Evolutionary conservation across 1,284 basidiomycete species (phyloP).

Genomic region (Cryptococcus sp.): DNA sequence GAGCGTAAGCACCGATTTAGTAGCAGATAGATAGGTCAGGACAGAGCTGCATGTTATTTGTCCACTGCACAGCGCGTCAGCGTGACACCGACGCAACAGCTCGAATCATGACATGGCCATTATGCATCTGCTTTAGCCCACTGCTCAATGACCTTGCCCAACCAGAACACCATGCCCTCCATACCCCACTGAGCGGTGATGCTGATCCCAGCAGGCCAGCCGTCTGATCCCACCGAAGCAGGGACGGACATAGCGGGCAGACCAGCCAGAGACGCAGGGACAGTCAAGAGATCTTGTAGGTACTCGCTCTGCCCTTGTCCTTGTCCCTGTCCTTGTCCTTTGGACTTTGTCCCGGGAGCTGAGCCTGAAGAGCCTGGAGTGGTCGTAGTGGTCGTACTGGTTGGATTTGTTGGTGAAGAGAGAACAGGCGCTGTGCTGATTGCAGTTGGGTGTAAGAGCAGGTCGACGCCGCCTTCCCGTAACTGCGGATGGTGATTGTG

Average conservation of each 20-base stretch:
- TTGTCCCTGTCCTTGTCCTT: constrained; percentile 12
- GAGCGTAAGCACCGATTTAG: too few relatives aligned
- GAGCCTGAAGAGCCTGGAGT: too few relatives aligned
- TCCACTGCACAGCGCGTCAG: too few relatives aligned
- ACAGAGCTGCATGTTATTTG: too few relatives aligned
- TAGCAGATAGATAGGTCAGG: too few relatives aligned
- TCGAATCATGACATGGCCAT: too few relatives aligned
- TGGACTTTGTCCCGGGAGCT: too few relatives aligned
- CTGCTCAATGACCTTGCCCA: constrained; percentile 54
- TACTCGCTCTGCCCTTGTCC: constrained; percentile 62
- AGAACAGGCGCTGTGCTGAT: constrained; percentile 74
- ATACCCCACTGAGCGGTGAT: constrained; percentile 88
- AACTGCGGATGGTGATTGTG: constrained; percentile 69
- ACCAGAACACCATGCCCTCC: constrained; percentile 66
- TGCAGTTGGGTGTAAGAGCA: constrained; percentile 81
- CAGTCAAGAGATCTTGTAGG: constrained; percentile 88
- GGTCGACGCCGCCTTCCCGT: constrained; percentile 60
- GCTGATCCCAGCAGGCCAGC: constrained; percentile 85
- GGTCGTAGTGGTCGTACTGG: too few relatives aligned
- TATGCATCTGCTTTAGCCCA: constrained; percentile 18
- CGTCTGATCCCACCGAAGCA: constrained; percentile 58
- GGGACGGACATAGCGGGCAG: constrained; percentile 82
- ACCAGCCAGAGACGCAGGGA: constrained; percentile 87
- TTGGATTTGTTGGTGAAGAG: background rate
- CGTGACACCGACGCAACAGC: too few relatives aligned